A percentile compares a stretch with the other conserved stretches of the same genome.
Conservation (phyloP, 2,329 filamentous ascomycete species). For the Sclerotinia trifoliorum region DNA sequence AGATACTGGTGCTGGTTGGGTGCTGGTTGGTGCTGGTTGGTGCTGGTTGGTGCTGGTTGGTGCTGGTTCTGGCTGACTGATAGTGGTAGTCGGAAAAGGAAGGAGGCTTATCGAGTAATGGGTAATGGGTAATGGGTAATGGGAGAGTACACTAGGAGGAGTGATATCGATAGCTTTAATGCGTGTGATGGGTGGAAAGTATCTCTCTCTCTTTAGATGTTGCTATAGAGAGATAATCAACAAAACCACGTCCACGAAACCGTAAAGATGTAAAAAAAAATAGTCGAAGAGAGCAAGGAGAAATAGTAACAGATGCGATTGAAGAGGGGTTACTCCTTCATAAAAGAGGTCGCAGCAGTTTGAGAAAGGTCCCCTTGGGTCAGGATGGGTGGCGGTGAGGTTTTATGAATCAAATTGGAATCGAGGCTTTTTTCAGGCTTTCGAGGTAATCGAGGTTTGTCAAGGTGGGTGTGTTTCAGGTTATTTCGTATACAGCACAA, state of each 20-base stretch:
- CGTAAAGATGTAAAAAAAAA: not conserved
- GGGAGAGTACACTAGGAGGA: not conserved
- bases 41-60: no score
- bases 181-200: not conserved
- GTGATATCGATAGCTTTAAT: not conserved
- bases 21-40: no score
- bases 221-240: not conserved
- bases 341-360: constrained; percentile 17
- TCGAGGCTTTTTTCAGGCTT: constrained; percentile 9
- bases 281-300: no score
- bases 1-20: not conserved
- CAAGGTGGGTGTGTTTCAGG: constrained; percentile 18
- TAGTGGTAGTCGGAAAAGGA: not conserved
- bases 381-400: constrained; percentile 32
- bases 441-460: constrained; percentile 8
- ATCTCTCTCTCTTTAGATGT: not conserved
- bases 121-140: not conserved
- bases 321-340: constrained; percentile 9
- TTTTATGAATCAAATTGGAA: constrained; percentile 28
- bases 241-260: not conserved
- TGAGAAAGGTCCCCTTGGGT: constrained; percentile 8
- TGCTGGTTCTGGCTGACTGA: no score
- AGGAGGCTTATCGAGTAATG: not conserved
- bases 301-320: not conserved
- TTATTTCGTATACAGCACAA: constrained; percentile 16